A percentile compares a stretch with the other conserved stretches of the same genome.
phyloP scores from a whole-genome alignment of 2,329 filamentous ascomycete genomes.

The Xylariales sp. region DNA sequence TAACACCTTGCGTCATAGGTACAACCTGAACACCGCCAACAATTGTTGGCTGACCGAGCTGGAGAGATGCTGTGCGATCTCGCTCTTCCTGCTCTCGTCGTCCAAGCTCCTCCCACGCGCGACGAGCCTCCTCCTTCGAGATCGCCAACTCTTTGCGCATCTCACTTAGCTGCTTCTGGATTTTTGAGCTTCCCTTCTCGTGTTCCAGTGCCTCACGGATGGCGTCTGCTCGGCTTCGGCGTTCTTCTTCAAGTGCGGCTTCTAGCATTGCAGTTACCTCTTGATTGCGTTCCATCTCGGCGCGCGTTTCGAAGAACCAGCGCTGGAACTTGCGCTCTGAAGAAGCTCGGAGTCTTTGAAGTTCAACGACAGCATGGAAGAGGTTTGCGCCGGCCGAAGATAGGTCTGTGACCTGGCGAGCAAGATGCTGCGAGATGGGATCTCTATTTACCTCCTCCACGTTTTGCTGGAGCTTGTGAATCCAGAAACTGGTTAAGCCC shows the following conservation, averaged over 20 bases:
- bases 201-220: conserved; percentile 62
- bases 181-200: conserved; percentile 63
- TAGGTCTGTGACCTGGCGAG: conserved; percentile 92
- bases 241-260: conserved; percentile 68
- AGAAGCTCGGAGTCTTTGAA: conserved; percentile 88
- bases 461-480: conserved; percentile 86
- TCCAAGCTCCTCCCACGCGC: conserved; percentile 96
- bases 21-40: conserved; percentile 94
- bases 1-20: conserved; percentile 75
- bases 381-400: conserved; percentile 95
- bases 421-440: conserved; percentile 81
- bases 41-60: conserved; percentile 81
- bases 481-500: conserved; percentile 95
- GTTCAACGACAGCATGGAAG: conserved; percentile 94
- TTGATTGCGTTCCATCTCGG: conserved; percentile 79
- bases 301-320: conserved; percentile 95
- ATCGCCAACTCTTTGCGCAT: conserved; percentile 92
- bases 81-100: conserved; percentile 89
- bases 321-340: conserved; percentile 97
- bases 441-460: conserved; percentile 78
- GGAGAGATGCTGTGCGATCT: conserved; percentile 78
- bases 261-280: conserved; percentile 82
- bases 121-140: conserved; percentile 89
- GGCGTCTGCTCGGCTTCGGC: conserved; percentile 63
- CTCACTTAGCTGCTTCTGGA: conserved; percentile 77